phyloP scores from a whole-genome alignment of 352 stramenopile species.

The Globisporangium nagaii region DNA sequence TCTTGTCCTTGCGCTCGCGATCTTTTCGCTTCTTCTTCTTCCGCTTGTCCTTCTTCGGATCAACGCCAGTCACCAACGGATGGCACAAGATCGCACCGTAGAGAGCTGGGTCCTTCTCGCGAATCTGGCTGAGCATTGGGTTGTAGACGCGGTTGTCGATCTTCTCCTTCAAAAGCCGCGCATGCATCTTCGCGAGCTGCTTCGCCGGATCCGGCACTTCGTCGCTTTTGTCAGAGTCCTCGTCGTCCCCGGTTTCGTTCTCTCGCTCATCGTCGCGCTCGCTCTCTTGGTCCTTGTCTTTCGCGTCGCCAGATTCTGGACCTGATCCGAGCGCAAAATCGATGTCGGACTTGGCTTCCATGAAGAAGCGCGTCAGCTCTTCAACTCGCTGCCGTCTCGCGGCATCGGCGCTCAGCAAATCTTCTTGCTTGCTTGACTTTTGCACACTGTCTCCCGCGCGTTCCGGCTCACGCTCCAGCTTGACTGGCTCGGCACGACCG shows the following conservation, averaged over 20 bases:
- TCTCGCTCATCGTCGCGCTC: constrained; percentile 65
- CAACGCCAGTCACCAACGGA: constrained; percentile 70
- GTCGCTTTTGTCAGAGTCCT: constrained; percentile 46
- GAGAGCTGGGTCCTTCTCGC: constrained; percentile 72
- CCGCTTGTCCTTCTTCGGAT: constrained; percentile 74
- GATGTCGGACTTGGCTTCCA: constrained; percentile 88
- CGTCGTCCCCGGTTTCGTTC: constrained; percentile 46
- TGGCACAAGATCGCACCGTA: constrained; percentile 84
- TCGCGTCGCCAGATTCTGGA: constrained; percentile 59
- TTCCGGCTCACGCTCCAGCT: constrained; percentile 64
- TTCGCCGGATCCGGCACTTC: constrained; percentile 37
- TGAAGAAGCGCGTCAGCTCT: constrained; percentile 86
- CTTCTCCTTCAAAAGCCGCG: constrained; percentile 53
- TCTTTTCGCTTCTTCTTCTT: constrained; percentile 87
- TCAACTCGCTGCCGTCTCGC: constrained; percentile 77
- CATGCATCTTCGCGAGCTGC: constrained; percentile 40
- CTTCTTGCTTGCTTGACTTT: constrained; percentile 37
- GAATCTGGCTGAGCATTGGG: constrained; percentile 66
- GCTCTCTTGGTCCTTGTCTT: constrained; percentile 60
- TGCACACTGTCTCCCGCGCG: constrained; percentile 15
- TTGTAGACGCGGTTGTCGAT: constrained; percentile 78
- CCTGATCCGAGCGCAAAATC: constrained; percentile 78
- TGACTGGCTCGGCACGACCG: constrained; percentile 62
- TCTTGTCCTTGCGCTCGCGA: constrained; percentile 70
- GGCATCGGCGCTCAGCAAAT: constrained; percentile 69